Conservation (phyloP, 2,329 filamentous ascomycete genomes). For the Aspergillus caelatus region DNA sequence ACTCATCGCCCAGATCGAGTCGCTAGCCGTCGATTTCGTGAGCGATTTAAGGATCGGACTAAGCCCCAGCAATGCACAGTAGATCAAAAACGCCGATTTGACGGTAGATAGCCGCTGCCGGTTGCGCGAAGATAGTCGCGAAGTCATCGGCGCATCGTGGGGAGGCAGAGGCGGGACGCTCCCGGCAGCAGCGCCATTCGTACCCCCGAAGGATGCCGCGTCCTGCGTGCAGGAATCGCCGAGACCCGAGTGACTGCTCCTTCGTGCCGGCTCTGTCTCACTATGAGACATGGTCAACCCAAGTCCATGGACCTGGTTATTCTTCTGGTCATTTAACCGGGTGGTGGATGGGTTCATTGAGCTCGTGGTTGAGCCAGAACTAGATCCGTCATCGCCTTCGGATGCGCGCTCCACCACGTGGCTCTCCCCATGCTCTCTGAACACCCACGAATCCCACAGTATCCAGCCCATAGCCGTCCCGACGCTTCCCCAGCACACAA, state of each 20-base stretch:
- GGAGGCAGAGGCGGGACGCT: slow-evolving; percentile 20
- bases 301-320: slow-evolving; percentile 43
- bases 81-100: slow-evolving; percentile 91
- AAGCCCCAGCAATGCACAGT: slow-evolving; percentile 85
- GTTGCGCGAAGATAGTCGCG: slow-evolving; percentile 56
- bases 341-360: slow-evolving; percentile 32
- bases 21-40: slow-evolving; percentile 87
- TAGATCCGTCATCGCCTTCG: slow-evolving; percentile 45
- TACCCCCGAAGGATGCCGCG: slow-evolving; percentile 47
- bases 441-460: slow-evolving; percentile 89
- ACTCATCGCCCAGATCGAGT: slow-evolving; percentile 97
- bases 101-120: slow-evolving; percentile 74
- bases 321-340: slow-evolving; percentile 33
- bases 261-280: slow-evolving; percentile 35
- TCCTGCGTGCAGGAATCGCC: slow-evolving; percentile 37
- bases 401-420: slow-evolving; percentile 29
- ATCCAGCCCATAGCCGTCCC: slow-evolving; percentile 86
- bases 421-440: slow-evolving; percentile 62
- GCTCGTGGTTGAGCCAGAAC: slow-evolving; percentile 41
- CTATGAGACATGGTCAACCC: slow-evolving; percentile 45
- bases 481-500: slow-evolving; percentile 81
- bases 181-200: slow-evolving; percentile 20
- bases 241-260: slow-evolving; percentile 28
- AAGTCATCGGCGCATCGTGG: slow-evolving; percentile 15
- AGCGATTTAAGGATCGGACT: slow-evolving; percentile 95